These are phyloP conservation scores for Aspergillus diversus DNA, from an alignment of 495 filamentous ascomycete genomes.

Conservation along the genomic window DNA sequence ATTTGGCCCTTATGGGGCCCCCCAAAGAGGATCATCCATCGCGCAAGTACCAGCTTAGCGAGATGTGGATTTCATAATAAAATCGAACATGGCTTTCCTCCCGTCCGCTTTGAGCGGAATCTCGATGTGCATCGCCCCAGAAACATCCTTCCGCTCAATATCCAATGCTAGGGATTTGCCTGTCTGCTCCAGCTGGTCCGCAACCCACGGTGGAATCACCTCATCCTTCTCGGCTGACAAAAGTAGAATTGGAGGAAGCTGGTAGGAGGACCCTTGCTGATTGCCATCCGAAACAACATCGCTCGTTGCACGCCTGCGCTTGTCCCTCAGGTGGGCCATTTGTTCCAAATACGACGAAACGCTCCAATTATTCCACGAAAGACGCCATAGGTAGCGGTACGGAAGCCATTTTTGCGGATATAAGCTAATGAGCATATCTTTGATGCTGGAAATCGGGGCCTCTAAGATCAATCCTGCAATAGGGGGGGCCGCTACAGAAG, in stretches of 20 bases:
- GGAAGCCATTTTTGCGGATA: constrained; percentile 86
- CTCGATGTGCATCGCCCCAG: constrained; percentile 58
- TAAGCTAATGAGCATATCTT: constrained; percentile 71
- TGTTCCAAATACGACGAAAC: constrained; percentile 36
- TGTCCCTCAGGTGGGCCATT: constrained; percentile 35
- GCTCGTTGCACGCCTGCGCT: too few relatives aligned
- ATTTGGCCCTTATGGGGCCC: too few relatives aligned
- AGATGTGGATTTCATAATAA: constrained; percentile 20
- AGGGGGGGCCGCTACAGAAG: constrained; percentile 1
- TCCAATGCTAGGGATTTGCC: constrained; percentile 36
- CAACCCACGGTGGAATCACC: constrained; percentile 64
- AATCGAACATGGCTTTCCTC: constrained; percentile 42
- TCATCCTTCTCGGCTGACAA: constrained; percentile 69
- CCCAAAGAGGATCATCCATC: too few relatives aligned
- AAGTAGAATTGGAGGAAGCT: constrained; percentile 53
- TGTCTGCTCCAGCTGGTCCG: constrained; percentile 47
- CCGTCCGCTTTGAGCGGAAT: constrained; percentile 45
- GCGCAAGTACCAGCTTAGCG: too few relatives aligned
- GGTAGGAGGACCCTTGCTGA: background rate
- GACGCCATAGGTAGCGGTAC: constrained; percentile 64
- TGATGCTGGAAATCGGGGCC: constrained; percentile 74
- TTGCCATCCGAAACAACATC: background rate
- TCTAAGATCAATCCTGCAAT: constrained; percentile 67
- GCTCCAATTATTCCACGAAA: constrained; percentile 61
- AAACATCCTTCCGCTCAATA: constrained; percentile 39